Conservation (phyloP, 495 filamentous ascomycete genomes). For the Penicillium fimorum region DNA sequence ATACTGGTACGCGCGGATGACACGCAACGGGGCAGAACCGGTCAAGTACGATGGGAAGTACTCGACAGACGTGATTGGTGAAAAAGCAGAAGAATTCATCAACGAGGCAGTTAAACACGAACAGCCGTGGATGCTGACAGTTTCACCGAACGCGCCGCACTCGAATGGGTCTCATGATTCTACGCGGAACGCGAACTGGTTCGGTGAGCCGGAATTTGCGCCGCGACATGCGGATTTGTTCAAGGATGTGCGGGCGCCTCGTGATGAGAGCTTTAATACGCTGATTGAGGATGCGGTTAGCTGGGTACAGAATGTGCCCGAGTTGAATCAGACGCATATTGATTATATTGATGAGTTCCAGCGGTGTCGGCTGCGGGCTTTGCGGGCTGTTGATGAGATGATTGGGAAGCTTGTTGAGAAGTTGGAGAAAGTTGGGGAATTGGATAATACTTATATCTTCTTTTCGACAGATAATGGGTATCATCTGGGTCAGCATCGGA, state of each 20-base stretch:
- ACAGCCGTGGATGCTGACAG: conserved; percentile 61
- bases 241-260: conserved; percentile 27
- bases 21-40: conserved; percentile 54
- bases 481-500: conserved; percentile 65
- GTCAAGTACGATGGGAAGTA: conserved; percentile 53
- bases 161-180: conserved; percentile 27
- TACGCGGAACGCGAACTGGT: conserved; percentile 18
- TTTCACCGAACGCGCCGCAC: conserved; percentile 66
- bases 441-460: conserved; percentile 67
- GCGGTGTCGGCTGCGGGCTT: conserved; percentile 54
- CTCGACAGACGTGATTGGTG: conserved; percentile 56
- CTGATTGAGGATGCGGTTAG: conserved; percentile 50
- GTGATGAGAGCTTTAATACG: conserved; percentile 34
- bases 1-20: conserved; percentile 60
- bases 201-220: conserved; percentile 33
- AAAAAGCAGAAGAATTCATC: conserved; percentile 59
- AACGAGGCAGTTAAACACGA: conserved; percentile 50
- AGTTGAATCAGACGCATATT: conserved; percentile 50
- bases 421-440: conserved; percentile 48
- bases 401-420: conserved; percentile 53
- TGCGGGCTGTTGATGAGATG: conserved; percentile 68
- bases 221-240: conserved; percentile 32
- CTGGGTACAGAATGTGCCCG: conserved; percentile 54
- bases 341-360: conserved; percentile 66
- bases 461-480: conserved; percentile 70